A percentile compares a stretch with the other conserved stretches of the same genome.
These are phyloP conservation scores for Plasmodium chabaudi DNA, from an alignment of 169 alveolate species.

Conservation along the genomic window DNA sequence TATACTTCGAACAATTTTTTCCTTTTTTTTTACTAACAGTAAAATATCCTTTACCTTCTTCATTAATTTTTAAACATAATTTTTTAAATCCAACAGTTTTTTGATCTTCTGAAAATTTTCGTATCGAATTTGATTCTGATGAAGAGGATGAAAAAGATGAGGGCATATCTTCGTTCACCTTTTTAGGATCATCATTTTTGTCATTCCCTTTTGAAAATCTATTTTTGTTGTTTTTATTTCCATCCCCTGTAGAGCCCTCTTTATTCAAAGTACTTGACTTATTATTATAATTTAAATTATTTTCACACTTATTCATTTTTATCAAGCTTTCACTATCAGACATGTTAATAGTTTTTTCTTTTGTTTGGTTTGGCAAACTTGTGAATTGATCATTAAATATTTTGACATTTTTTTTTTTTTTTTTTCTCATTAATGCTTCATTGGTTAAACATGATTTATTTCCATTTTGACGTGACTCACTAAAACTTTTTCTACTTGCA, in stretches of 20 bases:
- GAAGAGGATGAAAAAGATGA: not conserved
- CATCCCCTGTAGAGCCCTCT: too few species aligned
- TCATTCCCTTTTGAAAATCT: not conserved
- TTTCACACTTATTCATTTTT: too few species aligned
- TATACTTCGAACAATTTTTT: not conserved
- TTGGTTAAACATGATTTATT: too few species aligned
- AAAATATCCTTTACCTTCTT: constrained; percentile 44
- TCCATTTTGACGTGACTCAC: not conserved
- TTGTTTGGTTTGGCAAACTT: too few species aligned
- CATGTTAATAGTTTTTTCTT: too few species aligned
- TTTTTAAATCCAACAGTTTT: constrained; percentile 9
- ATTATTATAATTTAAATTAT: too few species aligned
- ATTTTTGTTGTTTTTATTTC: constrained; percentile 20
- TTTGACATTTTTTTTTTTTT: too few species aligned
- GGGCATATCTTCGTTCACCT: not conserved
- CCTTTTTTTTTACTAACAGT: constrained; percentile 10
- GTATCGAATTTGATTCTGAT: not conserved
- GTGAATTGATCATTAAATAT: too few species aligned
- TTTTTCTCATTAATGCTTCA: too few species aligned
- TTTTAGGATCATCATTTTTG: not conserved
- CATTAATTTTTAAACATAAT: constrained; percentile 34
- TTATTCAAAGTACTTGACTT: too few species aligned
- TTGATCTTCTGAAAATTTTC: not conserved
- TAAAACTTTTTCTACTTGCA: constrained; percentile 26
- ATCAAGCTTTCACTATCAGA: too few species aligned